Conservation (phyloP, 306 rosid species). For the Malus domestica region ASM211411v1 NC_041795.1:36151001-36151500, state of each 20-base stretch:
- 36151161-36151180: not conserved
- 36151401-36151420: constrained; percentile 54
- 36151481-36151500: constrained; percentile 65
- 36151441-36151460: constrained; percentile 51
- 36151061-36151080: not conserved
- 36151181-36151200: not conserved
- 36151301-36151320: not conserved
- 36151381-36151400: not conserved
- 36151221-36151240: not conserved
- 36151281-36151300: not conserved
- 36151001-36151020: constrained; percentile 57
- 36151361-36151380: not conserved
- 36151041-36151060: constrained; percentile 46
- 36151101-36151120: not conserved
- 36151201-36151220: not conserved
- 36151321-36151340: not conserved
- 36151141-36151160: not conserved
- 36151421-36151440: constrained; percentile 57
- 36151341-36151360: not conserved
- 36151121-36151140: not conserved
- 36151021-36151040: constrained; percentile 60
- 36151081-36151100: not conserved
- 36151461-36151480: constrained; percentile 80
- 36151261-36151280: not conserved
- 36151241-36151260: not conserved